Evolutionary conservation across 1,284 basidiomycete species (phyloP).

Genomic region (Cerioporus squamosus): DNA sequence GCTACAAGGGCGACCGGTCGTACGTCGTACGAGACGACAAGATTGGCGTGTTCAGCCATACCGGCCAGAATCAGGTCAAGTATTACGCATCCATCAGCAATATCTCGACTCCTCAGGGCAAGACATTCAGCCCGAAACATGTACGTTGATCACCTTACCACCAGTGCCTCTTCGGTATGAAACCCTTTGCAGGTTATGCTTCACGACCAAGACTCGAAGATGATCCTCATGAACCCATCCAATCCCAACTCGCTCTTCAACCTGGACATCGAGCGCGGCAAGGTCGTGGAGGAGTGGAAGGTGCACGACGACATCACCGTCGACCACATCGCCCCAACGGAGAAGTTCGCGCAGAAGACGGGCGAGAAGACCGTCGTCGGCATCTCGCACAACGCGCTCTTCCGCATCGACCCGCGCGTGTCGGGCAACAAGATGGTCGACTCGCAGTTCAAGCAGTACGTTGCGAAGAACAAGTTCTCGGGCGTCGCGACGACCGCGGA

Average conservation of each 20-base stretch:
- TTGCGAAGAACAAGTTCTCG: slow-evolving; percentile 94
- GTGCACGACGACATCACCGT: slow-evolving; percentile 89
- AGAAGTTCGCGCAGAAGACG: slow-evolving; percentile 95
- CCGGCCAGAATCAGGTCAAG: slow-evolving; percentile 79
- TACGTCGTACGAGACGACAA: slow-evolving; percentile 96
- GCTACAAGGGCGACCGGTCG: slow-evolving; percentile 95
- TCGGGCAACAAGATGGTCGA: slow-evolving; percentile 94
- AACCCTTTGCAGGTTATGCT: slow-evolving; percentile 80
- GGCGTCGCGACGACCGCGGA: slow-evolving; percentile 87
- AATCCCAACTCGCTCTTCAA: slow-evolving; percentile 88
- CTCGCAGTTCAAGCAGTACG: slow-evolving; percentile 96
- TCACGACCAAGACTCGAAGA: slow-evolving; percentile 95
- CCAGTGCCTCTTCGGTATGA: neutral
- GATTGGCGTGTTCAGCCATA: slow-evolving; percentile 96
- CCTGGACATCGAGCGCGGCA: slow-evolving; percentile 95
- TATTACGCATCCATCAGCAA: slow-evolving; percentile 91
- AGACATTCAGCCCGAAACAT: slow-evolving; percentile 86
- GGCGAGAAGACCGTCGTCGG: slow-evolving; percentile 94
- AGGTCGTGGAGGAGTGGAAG: slow-evolving; percentile 99
- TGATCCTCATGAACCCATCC: slow-evolving; percentile 90
- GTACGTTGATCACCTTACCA: slow-evolving; percentile 43
- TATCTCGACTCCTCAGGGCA: slow-evolving; percentile 82
- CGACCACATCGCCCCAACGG: slow-evolving; percentile 89
- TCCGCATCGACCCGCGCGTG: slow-evolving; percentile 96
- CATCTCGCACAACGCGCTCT: slow-evolving; percentile 91